Evolutionary conservation across 208 protist genomes (phyloP), one percentile per base, ranked within the genome.

Genomic region (Leishmania braziliensis): DNA sequence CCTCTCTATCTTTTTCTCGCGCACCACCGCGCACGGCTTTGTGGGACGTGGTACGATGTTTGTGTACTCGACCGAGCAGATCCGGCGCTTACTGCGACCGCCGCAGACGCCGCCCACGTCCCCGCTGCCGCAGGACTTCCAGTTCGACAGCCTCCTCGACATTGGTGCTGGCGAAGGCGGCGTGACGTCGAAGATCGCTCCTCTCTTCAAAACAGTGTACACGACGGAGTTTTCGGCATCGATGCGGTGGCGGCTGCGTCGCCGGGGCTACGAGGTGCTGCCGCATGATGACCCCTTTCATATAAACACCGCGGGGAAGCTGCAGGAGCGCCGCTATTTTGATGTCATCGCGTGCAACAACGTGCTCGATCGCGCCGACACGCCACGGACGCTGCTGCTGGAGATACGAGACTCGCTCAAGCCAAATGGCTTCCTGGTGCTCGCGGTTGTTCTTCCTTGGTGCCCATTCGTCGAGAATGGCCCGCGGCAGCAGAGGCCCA

Each of bases 371-470:
- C 91, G 94, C 29, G 87, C 89, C 4, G 92, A 96, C 81, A 88
- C 14, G 53, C 94, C 94, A 20, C 71, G 78, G 63, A 88, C 84
- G n/a, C 76, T 97, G 66, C 88, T 97, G 65, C 79, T 70, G 1
- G 75, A 86, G 3, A 93, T 97, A 77, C 94, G 90, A 43, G 89
- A 90, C 36, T 86, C 94, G 5, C 84, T 97, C 69, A 78, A 71
- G 50, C 90, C 92, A 0, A 85, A 86, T 73, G 86, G 90, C 48
- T 16, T 93, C 14, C 74, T 96, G 74, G 86, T 97, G 50, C 84
- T 97, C 16, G 92, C 94, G 0, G 92, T 97, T 75, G 94, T 97
- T 53, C 79, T 97, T 70, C 94, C 94, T 51, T 97, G 94, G 93
- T 97, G 94, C 79, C 94, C 94, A 5, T 96, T 97, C 74, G 94